phyloP scores from a whole-genome alignment of 2,329 filamentous ascomycete species.

The Rhynchosporium graminicola region DNA sequence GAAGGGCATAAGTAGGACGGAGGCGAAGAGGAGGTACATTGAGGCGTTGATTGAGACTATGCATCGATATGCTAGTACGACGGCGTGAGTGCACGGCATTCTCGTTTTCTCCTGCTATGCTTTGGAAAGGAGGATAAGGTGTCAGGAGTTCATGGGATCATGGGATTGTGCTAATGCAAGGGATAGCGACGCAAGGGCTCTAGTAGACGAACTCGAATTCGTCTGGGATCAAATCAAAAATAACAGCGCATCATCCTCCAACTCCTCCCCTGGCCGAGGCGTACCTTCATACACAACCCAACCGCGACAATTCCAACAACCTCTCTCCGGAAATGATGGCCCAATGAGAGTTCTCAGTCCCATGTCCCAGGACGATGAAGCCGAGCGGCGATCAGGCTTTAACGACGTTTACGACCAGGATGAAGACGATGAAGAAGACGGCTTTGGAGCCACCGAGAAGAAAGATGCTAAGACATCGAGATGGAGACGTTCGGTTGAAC shows the following conservation, averaged over 20 bases:
- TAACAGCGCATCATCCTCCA: conserved; percentile 68
- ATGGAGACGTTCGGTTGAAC: conserved; percentile 83
- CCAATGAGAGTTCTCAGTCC: conserved; percentile 76
- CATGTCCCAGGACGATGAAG: conserved; percentile 80
- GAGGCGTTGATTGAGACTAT: conserved; percentile 94
- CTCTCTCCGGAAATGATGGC: conserved; percentile 51
- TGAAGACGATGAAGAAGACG: conserved; percentile 46
- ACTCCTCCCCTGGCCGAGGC: conserved; percentile 54
- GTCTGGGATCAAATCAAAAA: conserved; percentile 98
- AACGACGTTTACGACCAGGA: conserved; percentile 49
- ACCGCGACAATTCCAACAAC: conserved; percentile 48
- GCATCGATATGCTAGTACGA: conserved; percentile 88
- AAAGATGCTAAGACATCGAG: conserved; percentile 49
- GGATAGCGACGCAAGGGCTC: conserved; percentile 73
- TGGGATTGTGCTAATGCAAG: conserved; percentile 19
- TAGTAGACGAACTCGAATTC: conserved; percentile 95
- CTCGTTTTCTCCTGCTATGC: neutral
- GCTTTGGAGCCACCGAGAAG: conserved; percentile 33
- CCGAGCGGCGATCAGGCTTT: conserved; percentile 51
- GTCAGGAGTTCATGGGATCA: neutral
- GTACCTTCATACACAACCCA: conserved; percentile 37
- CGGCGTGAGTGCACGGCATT: conserved; percentile 56
- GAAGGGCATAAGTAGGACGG: conserved; percentile 78
- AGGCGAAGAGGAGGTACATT: conserved; percentile 93
- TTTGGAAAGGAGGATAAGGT: neutral